phyloP scores from a whole-genome alignment of 345 rosid genomes.

The Arabis alpina region DNA sequence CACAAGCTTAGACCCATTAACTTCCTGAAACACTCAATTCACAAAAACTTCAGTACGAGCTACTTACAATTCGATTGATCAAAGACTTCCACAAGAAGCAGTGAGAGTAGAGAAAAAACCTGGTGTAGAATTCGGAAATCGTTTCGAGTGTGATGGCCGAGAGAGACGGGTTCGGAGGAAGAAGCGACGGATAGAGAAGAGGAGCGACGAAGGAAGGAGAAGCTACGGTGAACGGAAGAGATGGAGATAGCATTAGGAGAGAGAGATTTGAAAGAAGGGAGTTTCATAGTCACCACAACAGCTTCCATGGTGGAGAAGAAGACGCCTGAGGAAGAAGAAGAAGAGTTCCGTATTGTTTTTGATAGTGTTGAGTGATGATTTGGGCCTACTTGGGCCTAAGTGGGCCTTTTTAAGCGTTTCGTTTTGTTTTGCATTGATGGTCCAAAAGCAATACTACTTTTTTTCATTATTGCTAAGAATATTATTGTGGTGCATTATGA shows the following conservation, averaged over 20 bases:
- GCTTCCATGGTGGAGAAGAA: conserved; percentile 51
- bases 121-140: conserved; percentile 89
- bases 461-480: too few relatives aligned
- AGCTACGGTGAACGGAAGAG: conserved; percentile 26
- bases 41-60: background rate
- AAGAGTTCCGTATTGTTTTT: background rate
- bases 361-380: background rate
- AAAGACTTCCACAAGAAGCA: background rate
- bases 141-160: conserved; percentile 76
- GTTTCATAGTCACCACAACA: conserved; percentile 51
- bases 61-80: background rate
- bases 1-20: conserved; percentile 81
- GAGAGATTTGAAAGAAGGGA: conserved; percentile 54
- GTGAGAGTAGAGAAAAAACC: conserved; percentile 42
- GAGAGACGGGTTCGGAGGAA: conserved; percentile 54
- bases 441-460: too few relatives aligned
- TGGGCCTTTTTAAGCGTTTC: background rate
- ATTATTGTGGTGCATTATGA: too few relatives aligned
- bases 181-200: conserved; percentile 43
- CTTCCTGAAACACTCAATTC: conserved; percentile 53
- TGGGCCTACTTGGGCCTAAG: background rate
- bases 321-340: conserved; percentile 1
- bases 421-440: too few relatives aligned
- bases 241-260: conserved; percentile 41
- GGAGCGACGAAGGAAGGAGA: conserved; percentile 26